Evolutionary conservation across 495 filamentous ascomycete species (phyloP).

Genomic region (Geoglossum glabrum): DNA sequence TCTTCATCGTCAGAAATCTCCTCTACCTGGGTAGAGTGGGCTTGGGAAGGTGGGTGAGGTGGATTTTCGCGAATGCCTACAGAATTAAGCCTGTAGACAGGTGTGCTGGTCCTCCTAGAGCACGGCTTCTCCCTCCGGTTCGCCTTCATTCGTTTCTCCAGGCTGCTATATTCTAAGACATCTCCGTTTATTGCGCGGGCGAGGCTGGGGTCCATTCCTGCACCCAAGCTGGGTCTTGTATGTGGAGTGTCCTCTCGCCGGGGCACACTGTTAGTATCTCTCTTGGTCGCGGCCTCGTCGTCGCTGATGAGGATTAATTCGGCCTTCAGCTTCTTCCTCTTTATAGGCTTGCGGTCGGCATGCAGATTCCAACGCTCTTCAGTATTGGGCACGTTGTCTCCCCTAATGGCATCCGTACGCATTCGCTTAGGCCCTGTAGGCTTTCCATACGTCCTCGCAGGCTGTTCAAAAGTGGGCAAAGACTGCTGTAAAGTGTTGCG

Average conservation of each 20-base stretch:
- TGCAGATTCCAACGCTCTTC: not conserved
- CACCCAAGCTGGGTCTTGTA: not conserved
- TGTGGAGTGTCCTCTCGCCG: not conserved
- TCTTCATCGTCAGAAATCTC: not conserved
- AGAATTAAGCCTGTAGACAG: not conserved
- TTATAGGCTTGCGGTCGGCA: not conserved
- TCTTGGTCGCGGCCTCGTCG: not conserved
- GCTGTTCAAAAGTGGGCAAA: not conserved
- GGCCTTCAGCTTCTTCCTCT: not conserved
- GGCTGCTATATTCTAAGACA: not conserved
- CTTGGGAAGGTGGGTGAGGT: not conserved
- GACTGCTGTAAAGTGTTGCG: not conserved
- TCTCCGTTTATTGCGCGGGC: not conserved
- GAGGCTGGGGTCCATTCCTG: not conserved
- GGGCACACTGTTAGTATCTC: not conserved
- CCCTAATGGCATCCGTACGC: not conserved
- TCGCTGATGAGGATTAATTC: not conserved
- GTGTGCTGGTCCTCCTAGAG: not conserved
- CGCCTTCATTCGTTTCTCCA: not conserved
- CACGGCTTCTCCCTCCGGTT: not conserved
- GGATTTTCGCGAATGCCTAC: not conserved
- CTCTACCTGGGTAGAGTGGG: not conserved
- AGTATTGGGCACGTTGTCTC: not conserved
- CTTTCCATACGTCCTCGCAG: not conserved
- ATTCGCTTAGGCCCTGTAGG: not conserved